Conservation (phyloP, 2,329 filamentous ascomycete species). For the Trichoderma koningiopsis region DNA sequence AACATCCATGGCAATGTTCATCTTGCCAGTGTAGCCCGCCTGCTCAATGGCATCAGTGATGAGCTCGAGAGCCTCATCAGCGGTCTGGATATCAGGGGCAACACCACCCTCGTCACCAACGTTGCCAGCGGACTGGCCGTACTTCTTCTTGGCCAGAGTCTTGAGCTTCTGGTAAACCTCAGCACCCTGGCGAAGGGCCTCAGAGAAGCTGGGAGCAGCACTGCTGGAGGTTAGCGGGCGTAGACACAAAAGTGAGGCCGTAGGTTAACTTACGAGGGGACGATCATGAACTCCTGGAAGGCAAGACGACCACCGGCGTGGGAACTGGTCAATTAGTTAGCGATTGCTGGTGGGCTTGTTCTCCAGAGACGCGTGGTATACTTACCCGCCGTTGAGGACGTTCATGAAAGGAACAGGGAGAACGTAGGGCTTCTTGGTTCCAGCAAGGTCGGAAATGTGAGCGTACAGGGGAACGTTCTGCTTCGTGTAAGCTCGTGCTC, state of each 20-base stretch:
- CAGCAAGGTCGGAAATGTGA: slow-evolving; percentile 83
- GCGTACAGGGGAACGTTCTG: slow-evolving; percentile 81
- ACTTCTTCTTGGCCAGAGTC: slow-evolving; percentile 97
- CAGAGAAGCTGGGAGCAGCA: slow-evolving; percentile 84
- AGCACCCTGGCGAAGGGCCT: slow-evolving; percentile 93
- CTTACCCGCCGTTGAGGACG: slow-evolving; percentile 76
- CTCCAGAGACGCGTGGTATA: not conserved
- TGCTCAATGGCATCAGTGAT: slow-evolving; percentile 93
- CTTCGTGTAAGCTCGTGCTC: slow-evolving; percentile 10
- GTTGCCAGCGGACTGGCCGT: slow-evolving; percentile 97
- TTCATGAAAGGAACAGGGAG: slow-evolving; percentile 93
- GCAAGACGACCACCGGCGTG: slow-evolving; percentile 95
- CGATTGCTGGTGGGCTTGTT: not conserved
- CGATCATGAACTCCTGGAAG: slow-evolving; percentile 97
- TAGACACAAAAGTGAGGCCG: not conserved
- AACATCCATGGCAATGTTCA: slow-evolving; percentile 99
- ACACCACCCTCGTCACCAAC: slow-evolving; percentile 99
- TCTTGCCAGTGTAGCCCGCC: slow-evolving; percentile 92
- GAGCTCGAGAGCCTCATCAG: slow-evolving; percentile 94
- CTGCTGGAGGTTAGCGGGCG: slow-evolving; percentile 44
- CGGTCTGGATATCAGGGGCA: slow-evolving; percentile 95
- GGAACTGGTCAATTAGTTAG: slow-evolving; percentile 57
- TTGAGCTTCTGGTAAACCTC: slow-evolving; percentile 99
- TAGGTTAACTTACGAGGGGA: slow-evolving; percentile 63
- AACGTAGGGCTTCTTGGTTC: slow-evolving; percentile 89